Base-by-base conservation (phyloP, 179 eudicot species). In the Actinidia arguta region DNA sequence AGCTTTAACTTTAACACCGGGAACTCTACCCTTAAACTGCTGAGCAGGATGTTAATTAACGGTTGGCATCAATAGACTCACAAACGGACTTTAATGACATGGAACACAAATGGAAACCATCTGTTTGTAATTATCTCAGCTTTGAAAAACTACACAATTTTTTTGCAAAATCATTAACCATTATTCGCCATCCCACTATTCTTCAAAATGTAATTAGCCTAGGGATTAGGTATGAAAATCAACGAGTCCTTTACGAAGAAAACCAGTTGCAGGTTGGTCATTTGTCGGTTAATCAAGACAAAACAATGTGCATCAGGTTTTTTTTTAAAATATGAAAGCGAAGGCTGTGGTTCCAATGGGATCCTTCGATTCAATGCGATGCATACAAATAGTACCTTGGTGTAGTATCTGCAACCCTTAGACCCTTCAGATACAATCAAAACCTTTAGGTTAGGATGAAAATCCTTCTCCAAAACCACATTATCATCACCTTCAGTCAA, bases 381-480 rank as follows among this genome's bases (percentile, higher is more conserved):
- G 47, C 18, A 67, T 20, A 50, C 50, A 78, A 62, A 72, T 17
- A 63, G 76, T 81, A 92, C 98, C 90, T 87, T 83, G 22, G 94
- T 91, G 84, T 87, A 94, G 73, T 94, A 94, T 89, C 96, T 89
- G 87, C 98, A 94, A 81, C 98, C 95, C 50, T 86, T 73, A 24
- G 96, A 83, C 50, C 98, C 98, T 90, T 94, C 96, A n/a, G 92
- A 89, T 68, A 94, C 91, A 44, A 94, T 84, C 82, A 94, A 78
- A 81, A 94, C 93, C 88, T 89, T 87, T 75, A 93, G 90, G 82
- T 92, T 90, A 51, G 96, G 87, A 86, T 92, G 96, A 84, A 88
- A 92, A 50, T 93, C 92, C 85, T 92, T 88, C 84, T 81, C 83
- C 83, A 94, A 81, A 24, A 94, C 94, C 78, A 93, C 94, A 62